Conservation (phyloP, 805 yeast species). For the Millerago galiae region DNA sequence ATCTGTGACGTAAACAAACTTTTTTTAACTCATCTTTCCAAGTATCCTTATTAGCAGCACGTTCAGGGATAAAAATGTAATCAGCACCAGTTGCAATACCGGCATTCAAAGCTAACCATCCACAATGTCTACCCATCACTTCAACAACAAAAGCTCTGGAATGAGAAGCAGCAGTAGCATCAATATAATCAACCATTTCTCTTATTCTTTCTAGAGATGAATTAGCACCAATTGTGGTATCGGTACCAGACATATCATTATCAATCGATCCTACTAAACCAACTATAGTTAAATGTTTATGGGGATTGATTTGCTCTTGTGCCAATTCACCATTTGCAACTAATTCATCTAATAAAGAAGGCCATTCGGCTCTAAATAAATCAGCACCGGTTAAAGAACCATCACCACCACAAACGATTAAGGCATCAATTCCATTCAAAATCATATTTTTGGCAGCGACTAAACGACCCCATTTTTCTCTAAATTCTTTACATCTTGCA, state of each 20-base stretch:
- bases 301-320: slow-evolving; percentile 48
- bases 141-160: slow-evolving; percentile 96
- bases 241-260: slow-evolving; percentile 96
- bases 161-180: slow-evolving; percentile 95
- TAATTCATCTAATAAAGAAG: slow-evolving; percentile 72
- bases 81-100: slow-evolving; percentile 97
- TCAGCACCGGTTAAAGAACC: slow-evolving; percentile 98
- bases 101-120: slow-evolving; percentile 97
- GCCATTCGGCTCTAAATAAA: slow-evolving; percentile 92
- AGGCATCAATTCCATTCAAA: slow-evolving; percentile 83
- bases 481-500: slow-evolving; percentile 84
- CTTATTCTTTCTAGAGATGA: slow-evolving; percentile 91
- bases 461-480: slow-evolving; percentile 79
- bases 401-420: slow-evolving; percentile 97
- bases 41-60: slow-evolving; percentile 65
- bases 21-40: slow-evolving; percentile 81
- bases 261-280: slow-evolving; percentile 97
- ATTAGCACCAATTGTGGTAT: slow-evolving; percentile 93
- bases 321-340: slow-evolving; percentile 50
- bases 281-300: slow-evolving; percentile 73
- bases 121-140: slow-evolving; percentile 99
- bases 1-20: slow-evolving; percentile 73
- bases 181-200: slow-evolving; percentile 92
- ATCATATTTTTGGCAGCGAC: slow-evolving; percentile 81
- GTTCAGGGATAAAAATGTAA: slow-evolving; percentile 89